Base-by-base conservation (phyloP, 1,284 basidiomycete species). In the Apiotrichum mycotoxinovorans region DNA sequence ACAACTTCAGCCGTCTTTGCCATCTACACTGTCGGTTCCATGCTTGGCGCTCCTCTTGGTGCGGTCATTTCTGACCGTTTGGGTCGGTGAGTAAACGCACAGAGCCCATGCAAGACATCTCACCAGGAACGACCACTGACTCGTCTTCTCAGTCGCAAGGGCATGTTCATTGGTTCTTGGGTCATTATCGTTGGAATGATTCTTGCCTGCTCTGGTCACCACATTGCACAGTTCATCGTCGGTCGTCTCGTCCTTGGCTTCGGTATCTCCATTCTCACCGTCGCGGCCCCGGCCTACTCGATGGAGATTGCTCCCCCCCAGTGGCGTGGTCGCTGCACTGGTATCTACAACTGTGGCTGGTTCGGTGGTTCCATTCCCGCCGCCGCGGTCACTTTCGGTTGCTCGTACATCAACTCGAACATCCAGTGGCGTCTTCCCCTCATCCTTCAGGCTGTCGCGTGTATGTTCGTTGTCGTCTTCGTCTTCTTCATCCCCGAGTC, bases 241-340 rank as follows among this genome's bases (percentile, higher is more conserved):
- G 78, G 73, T 15, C 68, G 79, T 7, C 64, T 79, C 26, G 51
- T 80, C 7, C 68, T 80, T 23, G 79, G 79, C 3, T 48, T 65
- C 34, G 77, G 72, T 5, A 71, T 77, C 26, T 69, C 73, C 1
- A 65, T 75, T 47, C 81, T 56, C 68, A 64, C 80, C 46, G 77
- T 80, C 14, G 78, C 81, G 20, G 82, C 82, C 10, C 82, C 82
- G 8, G 74, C 78, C 11, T 81, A 80, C 68, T 77, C 74, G 26
- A 75, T 79, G 51, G 80, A 85, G 66, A 82, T 85, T 73, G 80
- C 83, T 12, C 84, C 84, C 38, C 83, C 84, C 18, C 83, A 84
- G 71, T 85, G 84, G 84, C 79, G 84, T 63, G 83, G 84, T 52
- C 79, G 82, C 26, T 74, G 83, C 64, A 83, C 83, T 23, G 83